phyloP scores from a whole-genome alignment of 2,329 filamentous ascomycete species.

The Aspergillus phoenicis region DNA sequence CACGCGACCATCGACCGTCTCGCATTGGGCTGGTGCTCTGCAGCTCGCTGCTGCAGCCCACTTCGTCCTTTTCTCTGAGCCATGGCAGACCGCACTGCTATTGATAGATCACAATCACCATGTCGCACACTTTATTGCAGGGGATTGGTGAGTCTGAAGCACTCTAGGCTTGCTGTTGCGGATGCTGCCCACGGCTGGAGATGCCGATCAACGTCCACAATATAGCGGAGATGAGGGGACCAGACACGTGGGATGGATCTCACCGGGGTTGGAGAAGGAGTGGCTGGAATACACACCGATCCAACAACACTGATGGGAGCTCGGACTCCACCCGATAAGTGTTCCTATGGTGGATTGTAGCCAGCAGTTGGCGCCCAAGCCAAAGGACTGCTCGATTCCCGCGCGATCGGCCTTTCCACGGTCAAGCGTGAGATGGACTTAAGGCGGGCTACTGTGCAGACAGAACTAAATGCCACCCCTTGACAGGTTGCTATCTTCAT shows the following conservation, averaged over 20 bases:
- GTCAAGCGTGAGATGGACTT: no score
- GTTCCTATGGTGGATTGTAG: neutral
- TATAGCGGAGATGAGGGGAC: neutral
- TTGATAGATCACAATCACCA: constrained; percentile 5
- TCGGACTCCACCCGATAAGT: neutral
- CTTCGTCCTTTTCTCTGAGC: constrained; percentile 13
- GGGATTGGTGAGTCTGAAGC: no score
- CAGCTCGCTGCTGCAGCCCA: constrained; percentile 15
- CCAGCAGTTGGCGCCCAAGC: neutral
- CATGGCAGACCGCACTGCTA: constrained; percentile 12
- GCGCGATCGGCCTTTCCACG: neutral
- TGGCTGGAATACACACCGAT: neutral
- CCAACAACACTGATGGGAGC: neutral
- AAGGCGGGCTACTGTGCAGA: no score
- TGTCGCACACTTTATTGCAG: constrained; percentile 7
- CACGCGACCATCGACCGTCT: constrained; percentile 35
- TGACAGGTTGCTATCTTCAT: neutral
- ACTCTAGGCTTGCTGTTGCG: neutral
- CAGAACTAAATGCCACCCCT: neutral
- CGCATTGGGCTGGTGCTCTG: constrained; percentile 23
- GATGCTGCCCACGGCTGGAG: neutral
- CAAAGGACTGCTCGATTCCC: neutral
- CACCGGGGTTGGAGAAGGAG: neutral
- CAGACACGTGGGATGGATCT: neutral
- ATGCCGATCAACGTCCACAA: neutral